Conservation (phyloP, 2,329 filamentous ascomycete genomes). For the Thelonectria blattea region DNA sequence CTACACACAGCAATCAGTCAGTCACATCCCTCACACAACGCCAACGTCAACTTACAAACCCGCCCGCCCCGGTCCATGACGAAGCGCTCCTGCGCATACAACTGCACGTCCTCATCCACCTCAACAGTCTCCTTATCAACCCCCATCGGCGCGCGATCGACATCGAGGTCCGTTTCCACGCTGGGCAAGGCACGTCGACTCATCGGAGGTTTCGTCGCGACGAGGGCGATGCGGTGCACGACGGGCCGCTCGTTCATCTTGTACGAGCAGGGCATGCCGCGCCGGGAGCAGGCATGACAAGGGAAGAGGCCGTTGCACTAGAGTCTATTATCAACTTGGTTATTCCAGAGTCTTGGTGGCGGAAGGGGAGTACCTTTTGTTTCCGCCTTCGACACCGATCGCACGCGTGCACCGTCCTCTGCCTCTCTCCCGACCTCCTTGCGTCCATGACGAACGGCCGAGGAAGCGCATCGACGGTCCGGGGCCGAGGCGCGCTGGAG, state of each 20-base stretch:
- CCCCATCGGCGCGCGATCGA: not conserved
- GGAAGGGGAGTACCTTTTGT: slow-evolving; percentile 72
- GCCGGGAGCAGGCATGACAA: not conserved
- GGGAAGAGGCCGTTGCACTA: not conserved
- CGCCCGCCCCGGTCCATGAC: slow-evolving; percentile 64
- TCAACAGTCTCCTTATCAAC: slow-evolving; percentile 39
- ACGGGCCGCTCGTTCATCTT: not conserved
- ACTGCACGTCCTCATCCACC: slow-evolving; percentile 61
- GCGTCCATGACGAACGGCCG: slow-evolving; percentile 51
- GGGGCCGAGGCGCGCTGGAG: not conserved
- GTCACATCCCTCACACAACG: not conserved
- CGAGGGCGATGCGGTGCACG: not conserved
- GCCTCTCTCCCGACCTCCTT: slow-evolving; percentile 63
- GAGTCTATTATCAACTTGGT: too few relatives aligned
- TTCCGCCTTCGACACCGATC: slow-evolving; percentile 70
- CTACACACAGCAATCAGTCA: slow-evolving; percentile 43
- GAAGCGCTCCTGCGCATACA: slow-evolving; percentile 63
- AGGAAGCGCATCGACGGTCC: not conserved
- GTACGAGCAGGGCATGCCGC: not conserved
- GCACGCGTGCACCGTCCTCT: slow-evolving; percentile 68
- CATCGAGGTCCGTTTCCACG: not conserved
- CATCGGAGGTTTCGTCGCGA: not conserved
- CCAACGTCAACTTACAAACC: slow-evolving; percentile 52
- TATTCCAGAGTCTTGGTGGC: too few relatives aligned
- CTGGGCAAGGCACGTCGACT: not conserved